A percentile compares a stretch with the other conserved stretches of the same genome.
Evolutionary conservation across 108 stramenopile species (phyloP).

Genomic region (Fistulifera pelliculosa): DNA sequence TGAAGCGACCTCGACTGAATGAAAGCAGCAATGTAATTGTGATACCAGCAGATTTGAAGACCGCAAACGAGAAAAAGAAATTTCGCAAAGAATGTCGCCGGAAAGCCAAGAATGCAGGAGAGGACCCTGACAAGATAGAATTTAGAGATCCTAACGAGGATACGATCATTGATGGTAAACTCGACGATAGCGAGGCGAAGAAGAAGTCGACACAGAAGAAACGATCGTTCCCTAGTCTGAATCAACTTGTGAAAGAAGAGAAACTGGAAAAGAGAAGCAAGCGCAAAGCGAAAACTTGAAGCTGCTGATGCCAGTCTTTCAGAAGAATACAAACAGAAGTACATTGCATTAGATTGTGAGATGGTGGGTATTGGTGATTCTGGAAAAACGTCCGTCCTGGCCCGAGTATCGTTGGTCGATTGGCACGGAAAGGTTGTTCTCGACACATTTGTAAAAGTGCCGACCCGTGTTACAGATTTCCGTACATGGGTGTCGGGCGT

Average conservation of each 20-base stretch:
- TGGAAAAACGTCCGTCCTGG: conserved; percentile 77
- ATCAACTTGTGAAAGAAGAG: conserved; percentile 52
- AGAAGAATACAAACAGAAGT: conserved; percentile 31
- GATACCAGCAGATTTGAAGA: conserved; percentile 37
- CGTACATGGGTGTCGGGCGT: conserved; percentile 86
- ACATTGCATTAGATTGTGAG: conserved; percentile 94
- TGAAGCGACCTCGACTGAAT: conserved; percentile 6
- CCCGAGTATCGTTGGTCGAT: conserved; percentile 80
- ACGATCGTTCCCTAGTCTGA: conserved; percentile 67
- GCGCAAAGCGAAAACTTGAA: conserved; percentile 23
- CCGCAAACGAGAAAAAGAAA: conserved; percentile 54
- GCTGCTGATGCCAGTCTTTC: conserved; percentile 33
- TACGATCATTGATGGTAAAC: background rate
- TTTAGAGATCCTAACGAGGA: conserved; percentile 6
- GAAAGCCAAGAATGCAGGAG: conserved; percentile 37
- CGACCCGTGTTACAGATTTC: conserved; percentile 90
- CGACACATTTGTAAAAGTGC: conserved; percentile 83
- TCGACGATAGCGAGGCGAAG: conserved; percentile 16
- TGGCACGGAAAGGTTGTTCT: conserved; percentile 65
- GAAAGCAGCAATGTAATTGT: conserved; percentile 21
- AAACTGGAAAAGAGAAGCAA: conserved; percentile 34
- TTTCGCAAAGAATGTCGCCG: conserved; percentile 82
- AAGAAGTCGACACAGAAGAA: conserved; percentile 4
- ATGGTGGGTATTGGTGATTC: conserved; percentile 93
- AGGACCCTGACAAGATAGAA: conserved; percentile 7